These are phyloP conservation scores for Gossypium gossypioides DNA, from an alignment of 441 rosid species.

Conservation along the genomic window DNA sequence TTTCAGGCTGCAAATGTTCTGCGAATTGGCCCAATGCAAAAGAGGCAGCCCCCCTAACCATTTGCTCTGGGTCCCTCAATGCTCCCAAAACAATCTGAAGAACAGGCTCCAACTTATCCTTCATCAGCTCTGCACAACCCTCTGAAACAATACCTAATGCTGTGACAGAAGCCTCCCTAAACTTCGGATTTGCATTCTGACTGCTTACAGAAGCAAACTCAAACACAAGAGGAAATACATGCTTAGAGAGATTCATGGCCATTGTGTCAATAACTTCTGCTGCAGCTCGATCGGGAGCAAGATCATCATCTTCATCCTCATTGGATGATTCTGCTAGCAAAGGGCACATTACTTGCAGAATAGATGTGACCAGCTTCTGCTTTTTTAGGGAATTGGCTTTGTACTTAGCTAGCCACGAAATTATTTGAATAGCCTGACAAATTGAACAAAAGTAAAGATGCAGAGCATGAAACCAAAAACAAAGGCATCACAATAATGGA, in stretches of 20 bases:
- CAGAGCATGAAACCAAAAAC: slow-evolving; percentile 7
- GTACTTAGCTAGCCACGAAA: slow-evolving; percentile 98
- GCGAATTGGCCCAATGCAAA: slow-evolving; percentile 97
- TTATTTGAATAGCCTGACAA: slow-evolving; percentile 89
- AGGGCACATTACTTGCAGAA: slow-evolving; percentile 96
- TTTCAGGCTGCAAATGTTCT: slow-evolving; percentile 97
- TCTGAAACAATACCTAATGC: slow-evolving; percentile 92
- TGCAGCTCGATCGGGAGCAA: slow-evolving; percentile 95
- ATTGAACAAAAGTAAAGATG: slow-evolving; percentile 18
- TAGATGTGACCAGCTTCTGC: slow-evolving; percentile 69
- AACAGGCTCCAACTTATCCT: slow-evolving; percentile 69
- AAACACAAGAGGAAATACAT: slow-evolving; percentile 59
- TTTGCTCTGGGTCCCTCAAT: slow-evolving; percentile 82
- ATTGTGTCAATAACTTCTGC: slow-evolving; percentile 99
- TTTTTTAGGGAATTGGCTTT: slow-evolving; percentile 83
- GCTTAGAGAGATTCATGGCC: slow-evolving; percentile 87
- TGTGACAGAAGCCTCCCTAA: slow-evolving; percentile 90
- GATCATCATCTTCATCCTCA: slow-evolving; percentile 89
- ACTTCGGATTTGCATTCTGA: slow-evolving; percentile 69
- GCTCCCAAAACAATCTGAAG: slow-evolving; percentile 78
- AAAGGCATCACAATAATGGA: neutral
- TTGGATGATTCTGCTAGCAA: slow-evolving; percentile 79
- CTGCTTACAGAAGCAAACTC: slow-evolving; percentile 80
- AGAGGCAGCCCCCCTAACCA: slow-evolving; percentile 99
- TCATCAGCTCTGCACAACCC: slow-evolving; percentile 82